Conservation (phyloP, 257 asterid species). For the Ballota nigra region DNA sequence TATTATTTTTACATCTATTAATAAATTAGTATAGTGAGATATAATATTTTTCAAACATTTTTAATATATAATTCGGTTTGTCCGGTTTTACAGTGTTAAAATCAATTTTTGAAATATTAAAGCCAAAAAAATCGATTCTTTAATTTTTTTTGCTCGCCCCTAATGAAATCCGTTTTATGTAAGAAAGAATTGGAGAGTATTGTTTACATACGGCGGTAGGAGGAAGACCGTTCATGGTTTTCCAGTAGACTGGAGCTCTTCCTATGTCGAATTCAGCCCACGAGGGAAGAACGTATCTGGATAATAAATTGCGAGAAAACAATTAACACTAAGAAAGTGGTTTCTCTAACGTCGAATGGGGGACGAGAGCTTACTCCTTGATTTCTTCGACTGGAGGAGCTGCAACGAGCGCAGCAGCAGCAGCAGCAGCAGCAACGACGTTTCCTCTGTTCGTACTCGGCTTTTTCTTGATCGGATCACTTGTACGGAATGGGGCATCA, state of each 20-base stretch:
- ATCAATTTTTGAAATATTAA: too few species aligned
- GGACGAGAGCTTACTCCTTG: constrained; percentile 57
- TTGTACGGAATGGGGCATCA: constrained; percentile 37
- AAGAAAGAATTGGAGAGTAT: background rate
- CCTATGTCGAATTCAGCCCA: constrained; percentile 94
- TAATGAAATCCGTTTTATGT: background rate
- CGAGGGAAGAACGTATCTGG: constrained; percentile 64
- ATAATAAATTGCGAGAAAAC: background rate
- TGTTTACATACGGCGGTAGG: constrained; percentile 64
- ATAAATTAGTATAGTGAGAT: too few species aligned
- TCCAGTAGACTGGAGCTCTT: constrained; percentile 84
- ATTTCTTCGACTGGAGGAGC: constrained; percentile 44
- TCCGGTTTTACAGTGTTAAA: too few species aligned
- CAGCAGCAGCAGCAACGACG: constrained; percentile 50
- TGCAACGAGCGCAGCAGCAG: constrained; percentile 57
- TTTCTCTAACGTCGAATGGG: background rate
- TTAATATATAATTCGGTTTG: too few species aligned
- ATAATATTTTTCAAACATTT: too few species aligned
- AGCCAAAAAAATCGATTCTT: too few species aligned
- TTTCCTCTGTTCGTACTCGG: constrained; percentile 26
- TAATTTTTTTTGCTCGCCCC: too few species aligned
- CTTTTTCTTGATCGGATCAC: constrained; percentile 33
- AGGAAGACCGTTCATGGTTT: constrained; percentile 88
- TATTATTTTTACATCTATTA: too few species aligned
- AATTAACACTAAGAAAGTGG: too few species aligned